Base-by-base conservation (phyloP, 2,329 filamentous ascomycete genomes). In the Emmonsiellopsis sp. region DNA sequence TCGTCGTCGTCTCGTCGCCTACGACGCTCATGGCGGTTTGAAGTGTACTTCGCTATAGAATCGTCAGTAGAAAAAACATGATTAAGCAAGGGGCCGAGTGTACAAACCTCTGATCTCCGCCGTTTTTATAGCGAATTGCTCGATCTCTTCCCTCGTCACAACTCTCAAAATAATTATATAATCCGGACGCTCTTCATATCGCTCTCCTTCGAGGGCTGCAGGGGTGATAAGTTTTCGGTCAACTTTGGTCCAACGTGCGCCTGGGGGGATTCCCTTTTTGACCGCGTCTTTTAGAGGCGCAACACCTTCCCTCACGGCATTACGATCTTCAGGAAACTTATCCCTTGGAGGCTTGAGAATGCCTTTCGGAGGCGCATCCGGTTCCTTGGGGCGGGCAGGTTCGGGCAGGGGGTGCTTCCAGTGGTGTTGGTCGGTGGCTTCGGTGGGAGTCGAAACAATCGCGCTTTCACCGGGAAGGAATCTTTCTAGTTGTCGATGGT, bases 151-250 rank as follows among this genome's bases (percentile, higher is more conserved):
- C 69, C 87, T 88, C 47, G 83, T 87, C 65, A 97, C 69, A 6
- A 96, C 92, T 53, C 91, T 79, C 53, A 97, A 76, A 2, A 96
- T 90, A 67, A 96, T 95, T 55, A 97, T 90, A 68, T 90, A 94
- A 64, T 95, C 90, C 55, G 90, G 82, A n/a, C 90, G 82, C 62
- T 94, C 87, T 70, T 97, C 92, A 60, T 87, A 97, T 33, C 92
- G 80, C 72, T 96, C 91, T 56, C 87, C 80, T 54, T 88, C 86
- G 46, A 97, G 73, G 0, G 91, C 90, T 61, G 92, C 87, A 0
- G 91, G 90, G 61, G 94, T 96, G 62, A 97, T 91, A 53, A 95
- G 79, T 60, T 86, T 84, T 53, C 91, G 83, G 65, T 86, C 88
- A 65, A 97, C 91, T 73, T 93, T 95, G 46, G 91, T 96, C 91